Evolutionary conservation across 2,329 filamentous ascomycete genomes (phyloP), one percentile per base, ranked within the genome.

Genomic region (Fusarium sp.): DNA sequence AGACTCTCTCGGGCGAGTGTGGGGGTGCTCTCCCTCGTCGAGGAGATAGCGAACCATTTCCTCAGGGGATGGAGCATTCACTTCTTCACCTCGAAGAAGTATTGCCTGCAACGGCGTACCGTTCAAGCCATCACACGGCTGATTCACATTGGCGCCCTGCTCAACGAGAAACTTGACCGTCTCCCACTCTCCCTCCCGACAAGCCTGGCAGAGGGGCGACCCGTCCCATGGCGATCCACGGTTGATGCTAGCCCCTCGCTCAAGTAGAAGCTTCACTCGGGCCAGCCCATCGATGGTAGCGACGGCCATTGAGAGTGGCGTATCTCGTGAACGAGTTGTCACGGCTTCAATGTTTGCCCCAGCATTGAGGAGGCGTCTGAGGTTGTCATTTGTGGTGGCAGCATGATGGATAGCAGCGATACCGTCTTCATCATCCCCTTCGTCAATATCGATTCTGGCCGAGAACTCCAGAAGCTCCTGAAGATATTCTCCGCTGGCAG

Each of bases 11-110:
- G 27, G 38, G 18, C 58, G 56, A 40, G 35, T 22, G 16, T 58
- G 14, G 9, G 34, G 16, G 7, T 9, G 14, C 2, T 38, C 37
- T 7, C 40, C 47, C 4, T 37, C 37, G 0, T 45, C 38, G 20
- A 67, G 22, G 8, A 67, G 59, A 31, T 63, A 67, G 6, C 37
- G 59, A 31, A 63, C 4, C 38, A 67, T 58, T 10, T 37, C 24
- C 14, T 67, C 59, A 14, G 18, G 8, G 22, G 22, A 20, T 5
- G 56, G 34, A 24, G 4, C 14, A 27, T 58, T n/a, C 22, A 18
- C 5, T 3, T 11, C 20, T 37, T 58, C 22, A 3, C 9, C 16
- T 13, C 34, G 22, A 10, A 27, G 9, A 1, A 24, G 34, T 5
- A 63, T 2, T 0, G 66, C 22, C 31, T 69, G 66, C 0, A 69